Conservation (phyloP, 139 green algal genomes). For the Haematococcus lacustris region DNA sequence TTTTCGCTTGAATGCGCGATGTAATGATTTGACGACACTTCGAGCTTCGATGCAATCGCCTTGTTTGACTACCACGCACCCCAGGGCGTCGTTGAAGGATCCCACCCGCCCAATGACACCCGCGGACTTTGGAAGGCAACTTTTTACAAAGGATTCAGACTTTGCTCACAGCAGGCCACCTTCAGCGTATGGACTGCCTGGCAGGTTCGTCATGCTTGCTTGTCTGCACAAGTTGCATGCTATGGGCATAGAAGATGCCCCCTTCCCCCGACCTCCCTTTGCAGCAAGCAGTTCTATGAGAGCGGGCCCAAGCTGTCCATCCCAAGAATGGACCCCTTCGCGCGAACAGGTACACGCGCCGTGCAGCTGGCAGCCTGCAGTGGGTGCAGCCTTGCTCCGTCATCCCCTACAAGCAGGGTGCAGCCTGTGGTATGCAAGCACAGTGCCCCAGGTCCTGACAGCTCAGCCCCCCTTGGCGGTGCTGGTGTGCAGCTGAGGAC, state of each 20-base stretch:
- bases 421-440: not conserved
- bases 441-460: not conserved
- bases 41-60: not conserved
- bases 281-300: slow-evolving; percentile 28
- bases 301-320: slow-evolving; percentile 18
- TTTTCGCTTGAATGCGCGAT: not conserved
- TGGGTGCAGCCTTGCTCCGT: not conserved
- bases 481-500: not conserved
- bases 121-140: slow-evolving; percentile 26
- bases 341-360: not conserved
- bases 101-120: slow-evolving; percentile 22
- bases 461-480: not conserved
- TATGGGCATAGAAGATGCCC: not conserved
- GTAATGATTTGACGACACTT: not conserved
- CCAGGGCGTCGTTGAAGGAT: slow-evolving; percentile 30
- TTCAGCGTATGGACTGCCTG: slow-evolving; percentile 14
- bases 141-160: slow-evolving; percentile 19
- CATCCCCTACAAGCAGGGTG: too few relatives aligned
- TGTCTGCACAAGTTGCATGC: not conserved
- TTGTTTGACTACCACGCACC: not conserved
- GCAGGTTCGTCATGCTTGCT: slow-evolving; percentile 4
- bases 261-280: not conserved
- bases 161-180: slow-evolving; percentile 18
- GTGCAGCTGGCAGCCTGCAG: not conserved
- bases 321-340: slow-evolving; percentile 21